phyloP scores from a whole-genome alignment of 371 early-diverging fungal species.

The Rhizomucor pusillus region DNA sequence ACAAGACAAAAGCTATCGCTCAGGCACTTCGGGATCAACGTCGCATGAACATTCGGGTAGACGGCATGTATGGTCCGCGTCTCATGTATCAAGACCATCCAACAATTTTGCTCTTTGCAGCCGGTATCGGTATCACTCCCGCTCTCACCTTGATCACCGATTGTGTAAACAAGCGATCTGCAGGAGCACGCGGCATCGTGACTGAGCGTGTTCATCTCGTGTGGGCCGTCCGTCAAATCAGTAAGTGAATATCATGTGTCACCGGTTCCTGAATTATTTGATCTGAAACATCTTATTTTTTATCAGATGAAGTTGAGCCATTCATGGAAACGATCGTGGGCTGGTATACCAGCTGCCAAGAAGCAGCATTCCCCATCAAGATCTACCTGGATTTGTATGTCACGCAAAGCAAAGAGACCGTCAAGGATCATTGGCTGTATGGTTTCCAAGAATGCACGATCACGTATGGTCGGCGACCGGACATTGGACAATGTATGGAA shows the following conservation, averaged over 20 bases:
- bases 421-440: conserved; percentile 11
- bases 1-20: conserved; percentile 16
- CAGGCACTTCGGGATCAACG: conserved; percentile 12
- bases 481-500: conserved; percentile 23
- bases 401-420: conserved; percentile 21
- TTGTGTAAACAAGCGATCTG: conserved; percentile 30
- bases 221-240: conserved; percentile 35
- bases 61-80: conserved; percentile 45
- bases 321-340: conserved; percentile 33
- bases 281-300: conserved; percentile 3
- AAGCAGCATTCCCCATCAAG: conserved; percentile 19
- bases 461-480: conserved; percentile 25
- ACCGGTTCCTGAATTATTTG: background rate
- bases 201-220: conserved; percentile 39
- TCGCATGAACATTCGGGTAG: conserved; percentile 25
- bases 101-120: conserved; percentile 27
- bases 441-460: conserved; percentile 1
- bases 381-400: conserved; percentile 30
- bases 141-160: conserved; percentile 41
- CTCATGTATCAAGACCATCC: conserved; percentile 40
- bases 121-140: conserved; percentile 49
- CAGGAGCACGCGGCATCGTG: conserved; percentile 33
- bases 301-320: conserved; percentile 30
- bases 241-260: conserved; percentile 11
- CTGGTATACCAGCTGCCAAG: conserved; percentile 21